phyloP scores from a whole-genome alignment of 257 asterid species.

The Nicotiana tomentosiformis region DNA sequence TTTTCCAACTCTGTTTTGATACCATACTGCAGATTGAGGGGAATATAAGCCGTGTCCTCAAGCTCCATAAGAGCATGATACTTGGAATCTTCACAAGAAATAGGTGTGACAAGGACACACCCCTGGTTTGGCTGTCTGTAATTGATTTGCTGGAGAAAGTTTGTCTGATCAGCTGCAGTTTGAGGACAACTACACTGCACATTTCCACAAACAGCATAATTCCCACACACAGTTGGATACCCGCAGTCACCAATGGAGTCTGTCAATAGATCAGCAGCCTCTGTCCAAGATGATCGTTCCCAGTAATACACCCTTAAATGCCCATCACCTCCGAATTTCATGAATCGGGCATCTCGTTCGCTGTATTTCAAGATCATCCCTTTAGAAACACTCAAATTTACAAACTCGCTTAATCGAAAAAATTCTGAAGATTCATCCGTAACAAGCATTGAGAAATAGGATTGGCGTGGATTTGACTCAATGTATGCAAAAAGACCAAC shows the following conservation, averaged over 20 bases:
- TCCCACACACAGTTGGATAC: slow-evolving; percentile 14
- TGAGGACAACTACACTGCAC: slow-evolving; percentile 14
- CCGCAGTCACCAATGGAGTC: background rate
- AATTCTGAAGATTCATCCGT: background rate
- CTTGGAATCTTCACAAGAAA: slow-evolving; percentile 12
- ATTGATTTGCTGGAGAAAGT: slow-evolving; percentile 7
- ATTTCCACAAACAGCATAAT: slow-evolving; percentile 11
- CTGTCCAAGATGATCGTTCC: background rate
- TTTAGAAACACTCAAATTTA: background rate
- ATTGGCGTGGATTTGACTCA: background rate
- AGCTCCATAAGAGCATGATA: slow-evolving; percentile 12
- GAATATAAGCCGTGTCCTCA: background rate
- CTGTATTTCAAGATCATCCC: background rate
- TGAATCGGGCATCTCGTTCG: background rate
- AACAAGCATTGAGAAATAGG: background rate
- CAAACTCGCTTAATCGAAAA: background rate
- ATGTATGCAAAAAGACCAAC: background rate
- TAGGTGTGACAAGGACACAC: slow-evolving; percentile 6
- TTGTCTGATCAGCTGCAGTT: background rate
- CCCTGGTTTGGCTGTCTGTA: slow-evolving; percentile 9
- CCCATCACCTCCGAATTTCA: slow-evolving; percentile 7
- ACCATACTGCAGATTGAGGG: background rate
- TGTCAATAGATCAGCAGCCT: background rate
- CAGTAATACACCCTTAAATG: background rate
- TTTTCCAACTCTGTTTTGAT: background rate